Percentiles rank a stretch among this genome's conserved stretches.
phyloP scores from a whole-genome alignment of 495 filamentous ascomycete genomes.

The Aspergillus nanangensis region DNA sequence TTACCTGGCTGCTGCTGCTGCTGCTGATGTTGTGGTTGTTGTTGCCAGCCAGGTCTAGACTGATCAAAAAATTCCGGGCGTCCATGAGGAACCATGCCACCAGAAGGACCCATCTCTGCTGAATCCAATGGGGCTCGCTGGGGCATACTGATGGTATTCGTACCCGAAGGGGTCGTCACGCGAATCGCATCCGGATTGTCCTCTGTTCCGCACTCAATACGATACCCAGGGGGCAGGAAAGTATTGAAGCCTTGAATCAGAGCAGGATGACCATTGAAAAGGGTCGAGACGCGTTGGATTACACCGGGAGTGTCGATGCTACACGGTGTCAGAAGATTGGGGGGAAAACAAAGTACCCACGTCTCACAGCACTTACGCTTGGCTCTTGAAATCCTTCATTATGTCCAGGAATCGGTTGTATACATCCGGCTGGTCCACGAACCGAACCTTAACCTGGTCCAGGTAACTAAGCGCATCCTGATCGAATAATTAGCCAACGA shows the following conservation, averaged over 20 bases:
- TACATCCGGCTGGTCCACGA: constrained; percentile 93
- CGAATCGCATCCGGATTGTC: constrained; percentile 93
- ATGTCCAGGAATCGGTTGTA: constrained; percentile 98
- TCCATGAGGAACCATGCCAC: constrained; percentile 28
- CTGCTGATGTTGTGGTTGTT: constrained; percentile 46
- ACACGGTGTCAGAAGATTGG: constrained; percentile 14
- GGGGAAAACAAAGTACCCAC: background rate
- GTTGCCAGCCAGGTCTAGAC: constrained; percentile 43
- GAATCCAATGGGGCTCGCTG: constrained; percentile 45
- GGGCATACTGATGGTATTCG: constrained; percentile 57
- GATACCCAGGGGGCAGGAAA: constrained; percentile 93
- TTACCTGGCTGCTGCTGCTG: constrained; percentile 37
- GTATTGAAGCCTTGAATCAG: constrained; percentile 99
- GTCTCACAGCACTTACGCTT: constrained; percentile 60
- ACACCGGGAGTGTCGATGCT: constrained; percentile 98
- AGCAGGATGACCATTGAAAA: constrained; percentile 94
- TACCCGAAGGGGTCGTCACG: constrained; percentile 93
- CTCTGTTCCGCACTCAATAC: constrained; percentile 90
- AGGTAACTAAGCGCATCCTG: constrained; percentile 96
- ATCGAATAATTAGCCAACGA: constrained; percentile 6
- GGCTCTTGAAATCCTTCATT: constrained; percentile 99
- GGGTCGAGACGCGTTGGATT: constrained; percentile 92
- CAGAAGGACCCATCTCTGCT: constrained; percentile 28
- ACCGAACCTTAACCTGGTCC: constrained; percentile 98
- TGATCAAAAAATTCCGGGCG: constrained; percentile 46